Evolutionary conservation across 768 basidiomycete genomes (phyloP), one percentile per base, ranked within the genome.

Genomic region (Xanthoconium stramineum): DNA sequence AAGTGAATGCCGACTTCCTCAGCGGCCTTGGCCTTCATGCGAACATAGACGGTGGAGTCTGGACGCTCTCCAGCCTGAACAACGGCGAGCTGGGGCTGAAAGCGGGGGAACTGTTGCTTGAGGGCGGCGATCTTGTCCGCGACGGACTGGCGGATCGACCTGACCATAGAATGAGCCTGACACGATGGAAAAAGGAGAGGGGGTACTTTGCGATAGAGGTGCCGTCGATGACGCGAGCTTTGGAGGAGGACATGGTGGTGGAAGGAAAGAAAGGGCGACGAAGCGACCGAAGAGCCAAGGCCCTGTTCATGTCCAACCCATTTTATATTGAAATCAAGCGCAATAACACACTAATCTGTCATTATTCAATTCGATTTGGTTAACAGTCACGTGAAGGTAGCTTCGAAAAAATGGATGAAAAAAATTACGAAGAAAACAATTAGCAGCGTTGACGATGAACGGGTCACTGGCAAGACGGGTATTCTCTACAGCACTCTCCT

Each of bases 11-110:
- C 95, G 61, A 91, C 88, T 75, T 98, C 93, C 64, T 93, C 85
- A 12, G 94, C 91, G 12, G 97, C 97, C 73, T 95, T 98, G 42
- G 83, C 79, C 76, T 99, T 99, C 96, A 98, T 98, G 67, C 93
- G 92, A 62, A 99, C 87, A 74, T 99, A 99, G 40, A 88, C 86
- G 19, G 80, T 76, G 6, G 95, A 98, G 71, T 98, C 96, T 20
- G 93, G 86, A 56, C 92, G 88, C 32, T 86, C 84, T 52, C 97
- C 97, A 49, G 93, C 94, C 74, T 98, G 97, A 44, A 99, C 82
- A 73, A 99, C 93, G 62, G 85, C 90, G 17, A 99, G 82, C 70
- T 87, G 84, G 13, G 97, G 91, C 65, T 86, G 83, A 78, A 98
- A 99, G 20, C 89, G 88, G n/a, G 95, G 91, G 71, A 81, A 86